Conservation (phyloP, 352 stramenopile species). For the Phytopythium aichiense region DNA sequence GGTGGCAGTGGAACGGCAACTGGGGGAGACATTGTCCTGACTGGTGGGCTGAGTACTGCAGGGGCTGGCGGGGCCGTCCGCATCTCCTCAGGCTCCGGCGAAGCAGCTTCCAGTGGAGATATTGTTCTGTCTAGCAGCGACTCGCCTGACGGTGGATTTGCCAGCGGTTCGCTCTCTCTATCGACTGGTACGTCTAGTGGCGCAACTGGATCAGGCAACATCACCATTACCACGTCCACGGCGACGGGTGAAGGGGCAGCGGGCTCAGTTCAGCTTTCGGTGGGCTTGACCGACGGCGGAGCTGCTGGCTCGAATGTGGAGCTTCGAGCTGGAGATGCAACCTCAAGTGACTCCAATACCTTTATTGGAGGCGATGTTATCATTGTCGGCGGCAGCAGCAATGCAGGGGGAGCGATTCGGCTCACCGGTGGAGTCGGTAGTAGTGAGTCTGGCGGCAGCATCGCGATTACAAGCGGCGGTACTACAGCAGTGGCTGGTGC, state of each 20-base stretch:
- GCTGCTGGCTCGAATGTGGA: background rate
- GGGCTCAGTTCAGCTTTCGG: background rate
- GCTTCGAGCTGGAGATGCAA: constrained; percentile 1
- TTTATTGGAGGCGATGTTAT: background rate
- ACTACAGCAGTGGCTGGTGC: background rate
- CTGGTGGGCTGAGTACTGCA: background rate
- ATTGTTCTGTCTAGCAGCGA: constrained; percentile 1
- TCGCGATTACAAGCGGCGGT: background rate
- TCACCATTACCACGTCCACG: background rate
- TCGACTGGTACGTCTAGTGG: background rate
- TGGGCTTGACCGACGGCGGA: background rate
- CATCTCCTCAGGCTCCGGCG: background rate
- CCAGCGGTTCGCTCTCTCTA: background rate
- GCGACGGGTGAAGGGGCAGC: background rate
- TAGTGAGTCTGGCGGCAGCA: background rate
- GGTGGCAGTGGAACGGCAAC: constrained; percentile 8
- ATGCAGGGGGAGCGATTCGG: constrained; percentile 1
- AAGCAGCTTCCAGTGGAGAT: background rate
- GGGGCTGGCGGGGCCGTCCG: background rate
- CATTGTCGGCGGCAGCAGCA: background rate
- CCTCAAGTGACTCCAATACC: background rate
- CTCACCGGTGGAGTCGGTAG: constrained; percentile 5
- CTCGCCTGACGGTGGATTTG: background rate
- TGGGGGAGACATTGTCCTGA: constrained; percentile 1
- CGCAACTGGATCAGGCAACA: background rate